Conservation (phyloP, 306 rosid genomes). For the Cucurbita argyrosperma region DNA sequence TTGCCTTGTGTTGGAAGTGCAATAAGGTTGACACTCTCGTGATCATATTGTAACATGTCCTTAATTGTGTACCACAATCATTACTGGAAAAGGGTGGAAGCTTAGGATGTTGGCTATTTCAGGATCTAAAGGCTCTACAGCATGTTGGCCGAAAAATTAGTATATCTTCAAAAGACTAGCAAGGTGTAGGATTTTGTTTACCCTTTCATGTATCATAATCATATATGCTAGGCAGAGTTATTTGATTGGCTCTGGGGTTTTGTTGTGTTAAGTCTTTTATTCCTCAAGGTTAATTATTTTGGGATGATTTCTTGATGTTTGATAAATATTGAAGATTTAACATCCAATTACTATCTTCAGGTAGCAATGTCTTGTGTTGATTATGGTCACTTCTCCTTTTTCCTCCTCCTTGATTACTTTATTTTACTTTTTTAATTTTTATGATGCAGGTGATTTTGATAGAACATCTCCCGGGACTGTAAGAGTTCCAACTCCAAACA, state of each 20-base stretch:
- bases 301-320: background rate
- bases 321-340: background rate
- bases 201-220: background rate
- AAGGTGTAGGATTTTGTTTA: background rate
- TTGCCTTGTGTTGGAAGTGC: background rate
- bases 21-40: background rate
- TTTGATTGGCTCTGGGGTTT: background rate
- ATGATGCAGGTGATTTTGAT: slow-evolving; percentile 47
- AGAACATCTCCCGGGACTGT: slow-evolving; percentile 32
- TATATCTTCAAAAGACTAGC: background rate
- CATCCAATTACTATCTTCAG: background rate
- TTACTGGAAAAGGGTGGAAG: background rate
- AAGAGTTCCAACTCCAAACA: slow-evolving; percentile 32
- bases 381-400: background rate
- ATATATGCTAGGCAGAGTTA: background rate
- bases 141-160: background rate
- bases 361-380: background rate
- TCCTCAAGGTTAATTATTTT: background rate
- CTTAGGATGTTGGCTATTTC: background rate
- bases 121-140: background rate
- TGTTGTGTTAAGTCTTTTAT: background rate
- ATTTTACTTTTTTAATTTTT: background rate
- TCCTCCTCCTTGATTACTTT: background rate
- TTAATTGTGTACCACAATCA: background rate
- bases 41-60: background rate